A percentile compares a stretch with the other conserved stretches of the same genome.
Evolutionary conservation across 2,329 filamentous ascomycete species (phyloP).

Genomic region (Diaporthe vaccinii): DNA sequence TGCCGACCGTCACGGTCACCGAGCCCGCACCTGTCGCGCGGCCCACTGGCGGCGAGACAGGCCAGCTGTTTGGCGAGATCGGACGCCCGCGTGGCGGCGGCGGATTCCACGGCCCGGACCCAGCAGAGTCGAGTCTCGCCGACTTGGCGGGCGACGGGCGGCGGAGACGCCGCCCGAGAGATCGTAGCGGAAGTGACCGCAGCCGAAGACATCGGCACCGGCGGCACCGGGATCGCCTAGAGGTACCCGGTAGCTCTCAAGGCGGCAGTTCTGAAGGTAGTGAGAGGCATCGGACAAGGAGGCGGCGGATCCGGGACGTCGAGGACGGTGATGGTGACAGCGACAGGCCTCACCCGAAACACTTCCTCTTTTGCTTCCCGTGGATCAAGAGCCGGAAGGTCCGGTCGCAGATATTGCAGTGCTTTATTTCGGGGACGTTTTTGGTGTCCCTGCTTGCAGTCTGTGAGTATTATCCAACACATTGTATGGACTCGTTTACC

Average conservation of each 20-base stretch:
- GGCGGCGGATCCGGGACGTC: slow-evolving; percentile 33
- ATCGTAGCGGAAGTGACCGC: slow-evolving; percentile 33
- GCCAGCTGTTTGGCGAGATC: slow-evolving; percentile 38
- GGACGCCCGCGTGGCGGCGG: slow-evolving; percentile 28
- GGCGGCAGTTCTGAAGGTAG: slow-evolving; percentile 22
- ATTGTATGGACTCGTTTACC: neutral
- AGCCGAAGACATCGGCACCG: slow-evolving; percentile 24
- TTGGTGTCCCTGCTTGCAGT: slow-evolving; percentile 70
- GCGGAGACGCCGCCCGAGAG: slow-evolving; percentile 48
- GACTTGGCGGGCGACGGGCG: slow-evolving; percentile 58
- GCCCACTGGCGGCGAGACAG: slow-evolving; percentile 26
- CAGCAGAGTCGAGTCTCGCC: slow-evolving; percentile 63
- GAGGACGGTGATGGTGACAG: slow-evolving; percentile 43
- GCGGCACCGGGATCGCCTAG: slow-evolving; percentile 33
- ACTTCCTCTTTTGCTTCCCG: slow-evolving; percentile 68
- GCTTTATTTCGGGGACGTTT: slow-evolving; percentile 75
- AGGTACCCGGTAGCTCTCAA: slow-evolving; percentile 40
- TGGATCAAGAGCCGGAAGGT: slow-evolving; percentile 67
- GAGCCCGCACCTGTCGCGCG: slow-evolving; percentile 35
- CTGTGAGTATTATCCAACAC: slow-evolving; percentile 67
- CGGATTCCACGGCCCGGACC: slow-evolving; percentile 58
- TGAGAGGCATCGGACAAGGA: slow-evolving; percentile 28
- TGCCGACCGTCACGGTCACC: slow-evolving; percentile 28
- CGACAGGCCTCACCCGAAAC: slow-evolving; percentile 50
- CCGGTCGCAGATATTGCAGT: slow-evolving; percentile 69